Base-by-base conservation (phyloP, 495 filamentous ascomycete genomes). In the Evansstolkia leycettana region DNA sequence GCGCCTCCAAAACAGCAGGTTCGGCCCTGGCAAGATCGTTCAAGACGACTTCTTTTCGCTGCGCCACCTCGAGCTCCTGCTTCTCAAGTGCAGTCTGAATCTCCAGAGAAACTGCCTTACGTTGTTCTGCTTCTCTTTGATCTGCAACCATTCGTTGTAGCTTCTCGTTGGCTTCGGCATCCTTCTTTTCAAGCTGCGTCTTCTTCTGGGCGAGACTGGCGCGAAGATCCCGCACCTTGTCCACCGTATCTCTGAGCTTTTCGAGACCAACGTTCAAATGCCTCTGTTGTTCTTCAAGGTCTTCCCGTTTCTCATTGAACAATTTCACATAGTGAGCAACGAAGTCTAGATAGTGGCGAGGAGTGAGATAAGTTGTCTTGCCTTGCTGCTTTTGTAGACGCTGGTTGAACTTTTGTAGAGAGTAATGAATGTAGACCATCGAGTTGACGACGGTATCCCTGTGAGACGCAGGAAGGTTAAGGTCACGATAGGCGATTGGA, bases 341-440 rank as follows among this genome's bases (percentile, higher is more conserved):
- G 50, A 99, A 99, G 54, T 99, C 90, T 30, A 99, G 69, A 62
- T 94, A 99, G 58, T 99, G 90, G 26, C 90, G 75, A 17, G 90
- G 90, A 16, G 92, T 99, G 36, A 96, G 80, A 61, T 79, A 96
- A 2, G 92, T 95, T 11, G 77, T 70, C 60, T 77, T 82, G 48
- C 80, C 82, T 62, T 95, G 90, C 52, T 95, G 89, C 49, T 86
- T 93, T 33, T 80, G 75, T 28, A 96, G 70, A 42, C 85, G 90
- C 38, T 67, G 61, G 50, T 96, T 99, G 74, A 95, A 89, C 5
- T 70, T 71, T 37, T 86, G 84, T 29, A 99, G 59, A 6, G 90
- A 95, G 59, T 95, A 82, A 52, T 99, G 90, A 31, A 96, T 87
- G 57, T 92, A 93, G 10, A 99, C 92, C 90, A 99, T 99, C 1